These are phyloP conservation scores for Scheffersomyces quercinus DNA, from an alignment of 1,139 yeast genomes.

Conservation along the genomic window DNA sequence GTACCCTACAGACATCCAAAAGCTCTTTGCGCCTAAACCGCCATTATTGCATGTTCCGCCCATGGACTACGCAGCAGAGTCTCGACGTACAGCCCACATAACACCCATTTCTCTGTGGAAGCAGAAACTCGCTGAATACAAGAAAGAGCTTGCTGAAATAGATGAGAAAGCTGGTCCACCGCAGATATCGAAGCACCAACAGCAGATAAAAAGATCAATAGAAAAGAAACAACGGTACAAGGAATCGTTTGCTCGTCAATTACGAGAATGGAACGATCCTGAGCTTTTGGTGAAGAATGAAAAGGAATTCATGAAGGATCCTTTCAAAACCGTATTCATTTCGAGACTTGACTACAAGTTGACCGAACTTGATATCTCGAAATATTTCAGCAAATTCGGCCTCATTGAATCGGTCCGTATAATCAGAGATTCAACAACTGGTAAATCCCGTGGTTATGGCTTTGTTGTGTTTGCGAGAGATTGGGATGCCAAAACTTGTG, in stretches of 20 bases:
- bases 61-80: conserved; percentile 52
- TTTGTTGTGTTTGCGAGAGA: conserved; percentile 72
- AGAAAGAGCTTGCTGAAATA: conserved; percentile 33
- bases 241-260: conserved; percentile 37
- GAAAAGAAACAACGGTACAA: conserved; percentile 10
- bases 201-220: conserved; percentile 7
- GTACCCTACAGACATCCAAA: conserved; percentile 65
- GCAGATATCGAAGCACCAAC: conserved; percentile 10
- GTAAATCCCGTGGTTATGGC: conserved; percentile 78
- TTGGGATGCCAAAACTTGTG: conserved; percentile 58
- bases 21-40: conserved; percentile 67
- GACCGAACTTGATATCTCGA: conserved; percentile 70
- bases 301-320: conserved; percentile 63
- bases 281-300: conserved; percentile 56
- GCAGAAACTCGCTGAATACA: conserved; percentile 31
- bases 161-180: conserved; percentile 18
- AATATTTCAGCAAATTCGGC: conserved; percentile 66
- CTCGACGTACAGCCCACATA: conserved; percentile 51
- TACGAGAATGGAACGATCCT: conserved; percentile 43
- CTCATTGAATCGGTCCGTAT: conserved; percentile 67
- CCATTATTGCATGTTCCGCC: conserved; percentile 61
- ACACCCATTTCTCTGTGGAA: conserved; percentile 52
- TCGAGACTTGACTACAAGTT: conserved; percentile 66
- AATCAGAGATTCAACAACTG: conserved; percentile 54
- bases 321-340: conserved; percentile 76